Evolutionary conservation across 2,329 filamentous ascomycete genomes (phyloP), one percentile per base, ranked within the genome.

Genomic region (Didymella sp.): DNA sequence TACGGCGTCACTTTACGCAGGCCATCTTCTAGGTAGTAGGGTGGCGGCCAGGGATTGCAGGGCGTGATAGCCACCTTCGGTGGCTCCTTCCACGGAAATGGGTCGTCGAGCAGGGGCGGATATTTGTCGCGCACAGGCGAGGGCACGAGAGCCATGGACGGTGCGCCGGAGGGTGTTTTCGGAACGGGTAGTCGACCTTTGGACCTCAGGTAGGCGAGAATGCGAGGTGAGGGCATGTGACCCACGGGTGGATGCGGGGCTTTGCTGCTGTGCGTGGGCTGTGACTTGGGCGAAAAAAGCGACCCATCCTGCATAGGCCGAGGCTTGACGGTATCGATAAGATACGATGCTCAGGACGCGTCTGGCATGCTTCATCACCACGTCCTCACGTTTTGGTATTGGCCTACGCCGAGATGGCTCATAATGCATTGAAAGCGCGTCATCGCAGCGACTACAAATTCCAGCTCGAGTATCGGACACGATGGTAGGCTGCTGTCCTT

Each of bases 1-100:
- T 99, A 98, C 3, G 94, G 94, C 40, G 83, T 84, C 28, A 97
- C 89, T 62, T 92, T 88, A 47, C 93, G 88, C 60, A 99, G 80
- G 8, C 91, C 92, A 66, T 89, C 88, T 67, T 96, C 89, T 60
- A 96, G 82, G 68, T 89, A 89, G 77, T 97, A 98, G 0, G 92
- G 92, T 54, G 81, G 79, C 43, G 85, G 84, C 82, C 84, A 87
- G 2, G 85, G 85, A 51, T 76, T 72, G 64, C 73, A 75, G 51
- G 74, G 73, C 12, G 84, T 85, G 25, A 79, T 79, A 35, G 80
- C 73, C 2, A 84, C 80, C 25, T 76, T 61, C 15, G 83, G 81
- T 13, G 83, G 80, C 57, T 79, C 69, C 61, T 73, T 63, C 71
- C 80, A 72, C 58, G 73, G 66, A 17, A 72, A 73, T 63, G 74